Evolutionary conservation across 192 early-diverging fungal genomes (phyloP), one percentile per base, ranked within the genome.

Genomic region (Coemansia sp.): DNA sequence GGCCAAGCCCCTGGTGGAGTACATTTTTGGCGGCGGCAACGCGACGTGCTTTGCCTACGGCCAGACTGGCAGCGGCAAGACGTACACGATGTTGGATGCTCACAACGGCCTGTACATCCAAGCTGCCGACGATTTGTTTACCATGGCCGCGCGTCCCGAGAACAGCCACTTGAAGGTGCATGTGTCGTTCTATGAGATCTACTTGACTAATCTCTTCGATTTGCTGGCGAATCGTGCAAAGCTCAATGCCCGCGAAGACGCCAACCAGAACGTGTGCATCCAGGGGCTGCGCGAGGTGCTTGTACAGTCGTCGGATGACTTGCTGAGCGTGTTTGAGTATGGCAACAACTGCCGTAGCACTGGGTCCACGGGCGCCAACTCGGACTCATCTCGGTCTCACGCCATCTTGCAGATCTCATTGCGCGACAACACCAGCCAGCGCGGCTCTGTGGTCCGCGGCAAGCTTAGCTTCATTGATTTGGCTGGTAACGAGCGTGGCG

Each of bases 11-110:
- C 77, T 99, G 29, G 96, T 99, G 24, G 24, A 96, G 55, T 97
- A 97, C 74, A 89, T 98, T 24, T 99, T 99, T 61, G 73, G 84
- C 30, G 97, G 97, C 0, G 97, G 97, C 66, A 98, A 97, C 62
- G 95, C 95, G 0, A 99, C 97, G 10, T 98, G 96, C 70, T 99
- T 99, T 90, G 97, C 96, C 37, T 99, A 99, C 76, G 93, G 95
- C 1, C 94, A 96, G 68, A 95, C 93, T 6, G 95, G 95, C 56
- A 89, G 87, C 65, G 98, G 98, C 34, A 99, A 99, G 73, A 99
- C 96, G 1, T 94, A 86, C 84, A 99, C 98, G 5, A 99, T 98
- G 96, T 84, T 98, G 71, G 93, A 97, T 73, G 84, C 84, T 27
- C 85, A 82, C 5, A 85, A 93, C 65, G 98, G 96, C 3, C 87